Percentiles rank a stretch among this genome's conserved stretches.
These are phyloP conservation scores for Salvia hispanica DNA, from an alignment of 257 asterid species.

Conservation along the genomic window DNA sequence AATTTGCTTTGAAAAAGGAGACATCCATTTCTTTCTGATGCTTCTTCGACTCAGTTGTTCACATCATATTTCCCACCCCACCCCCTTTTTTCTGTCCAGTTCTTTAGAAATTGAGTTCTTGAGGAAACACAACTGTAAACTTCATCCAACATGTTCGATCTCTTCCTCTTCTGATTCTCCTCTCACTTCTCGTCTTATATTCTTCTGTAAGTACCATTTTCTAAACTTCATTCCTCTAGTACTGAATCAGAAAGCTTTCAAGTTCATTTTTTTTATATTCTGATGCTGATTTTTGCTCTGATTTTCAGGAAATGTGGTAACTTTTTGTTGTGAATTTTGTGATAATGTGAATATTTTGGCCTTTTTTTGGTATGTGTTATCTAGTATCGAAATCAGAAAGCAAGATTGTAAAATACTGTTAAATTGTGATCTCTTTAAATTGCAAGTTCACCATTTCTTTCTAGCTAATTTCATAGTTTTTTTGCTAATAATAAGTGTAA, in stretches of 20 bases:
- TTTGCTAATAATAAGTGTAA: background rate
- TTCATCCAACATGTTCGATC: conserved; percentile 36
- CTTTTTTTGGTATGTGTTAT: conserved; percentile 24
- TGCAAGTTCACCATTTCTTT: conserved; percentile 11
- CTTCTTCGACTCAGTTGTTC: conserved; percentile 40
- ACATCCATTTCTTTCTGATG: conserved; percentile 40
- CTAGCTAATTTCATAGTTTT: background rate
- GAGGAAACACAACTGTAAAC: conserved; percentile 29
- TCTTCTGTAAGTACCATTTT: conserved; percentile 37
- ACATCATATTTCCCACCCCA: conserved; percentile 29
- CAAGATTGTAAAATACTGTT: conserved; percentile 20
- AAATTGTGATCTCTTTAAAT: background rate
- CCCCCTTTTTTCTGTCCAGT: conserved; percentile 19
- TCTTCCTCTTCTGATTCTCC: conserved; percentile 30
- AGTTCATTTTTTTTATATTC: background rate
- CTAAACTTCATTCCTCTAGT: conserved; percentile 13
- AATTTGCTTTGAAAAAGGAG: conserved; percentile 66
- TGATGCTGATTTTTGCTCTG: conserved; percentile 27
- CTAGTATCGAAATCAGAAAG: background rate
- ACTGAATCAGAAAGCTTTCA: background rate
- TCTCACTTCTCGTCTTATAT: conserved; percentile 31
- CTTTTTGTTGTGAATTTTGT: conserved; percentile 14
- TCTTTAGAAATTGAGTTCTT: conserved; percentile 33
- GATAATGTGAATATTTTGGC: background rate
- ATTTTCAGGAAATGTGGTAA: conserved; percentile 25